Evolutionary conservation across 306 rosid species (phyloP).

Genomic region (Trifolium subterraneum): DNA sequence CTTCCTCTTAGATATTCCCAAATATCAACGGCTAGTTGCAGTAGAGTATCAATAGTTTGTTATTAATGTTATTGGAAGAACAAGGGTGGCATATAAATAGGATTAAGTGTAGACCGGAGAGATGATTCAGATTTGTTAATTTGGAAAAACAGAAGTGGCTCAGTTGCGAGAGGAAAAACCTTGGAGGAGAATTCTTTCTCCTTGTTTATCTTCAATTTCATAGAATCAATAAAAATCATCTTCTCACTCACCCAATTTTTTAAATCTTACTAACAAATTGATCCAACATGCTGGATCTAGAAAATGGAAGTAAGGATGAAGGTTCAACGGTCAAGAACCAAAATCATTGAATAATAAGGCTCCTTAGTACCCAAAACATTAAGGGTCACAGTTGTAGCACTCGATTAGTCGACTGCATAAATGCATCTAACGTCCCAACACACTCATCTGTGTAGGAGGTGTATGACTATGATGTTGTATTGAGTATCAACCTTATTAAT

Average conservation of each 20-base stretch:
- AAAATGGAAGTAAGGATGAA: too few relatives aligned
- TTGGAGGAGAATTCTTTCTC: too few relatives aligned
- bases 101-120: neutral
- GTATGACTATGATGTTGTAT: neutral
- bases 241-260: too few relatives aligned
- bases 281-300: too few relatives aligned
- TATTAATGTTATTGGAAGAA: neutral
- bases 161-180: too few relatives aligned
- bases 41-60: neutral
- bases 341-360: too few relatives aligned
- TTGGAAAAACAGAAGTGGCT: neutral
- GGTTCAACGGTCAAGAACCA: too few relatives aligned
- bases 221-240: too few relatives aligned
- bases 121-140: neutral
- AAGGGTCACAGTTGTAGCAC: neutral
- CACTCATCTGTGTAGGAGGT: neutral
- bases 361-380: neutral
- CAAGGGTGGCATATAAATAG: neutral
- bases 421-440: neutral
- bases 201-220: too few relatives aligned
- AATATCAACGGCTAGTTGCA: neutral
- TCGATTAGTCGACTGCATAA: neutral
- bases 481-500: neutral
- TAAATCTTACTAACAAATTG: too few relatives aligned
- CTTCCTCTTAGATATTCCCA: constrained; percentile 9